Conservation (phyloP, 2,329 filamentous ascomycete genomes). For the Claviceps humidiphila region DNA sequence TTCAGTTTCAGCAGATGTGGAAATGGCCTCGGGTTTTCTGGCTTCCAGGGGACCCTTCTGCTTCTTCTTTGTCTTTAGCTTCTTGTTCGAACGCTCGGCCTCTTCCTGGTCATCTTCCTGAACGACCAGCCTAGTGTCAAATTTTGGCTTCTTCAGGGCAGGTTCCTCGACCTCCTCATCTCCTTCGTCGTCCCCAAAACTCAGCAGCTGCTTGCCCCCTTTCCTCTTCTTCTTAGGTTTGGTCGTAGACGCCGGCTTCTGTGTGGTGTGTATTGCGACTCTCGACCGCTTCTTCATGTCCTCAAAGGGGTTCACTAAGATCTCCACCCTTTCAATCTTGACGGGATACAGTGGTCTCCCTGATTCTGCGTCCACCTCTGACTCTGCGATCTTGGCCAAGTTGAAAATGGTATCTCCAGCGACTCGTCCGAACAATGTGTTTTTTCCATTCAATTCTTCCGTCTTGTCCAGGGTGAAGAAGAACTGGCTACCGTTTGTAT, state of each 20-base stretch:
- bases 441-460: conserved; percentile 75
- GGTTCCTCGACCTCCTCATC: conserved; percentile 37
- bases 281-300: conserved; percentile 62
- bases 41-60: conserved; percentile 18
- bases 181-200: conserved; percentile 64
- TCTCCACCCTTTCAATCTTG: conserved; percentile 60
- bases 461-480: conserved; percentile 84
- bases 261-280: conserved; percentile 34
- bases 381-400: conserved; percentile 82
- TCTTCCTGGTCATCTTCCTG: conserved; percentile 26
- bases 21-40: conserved; percentile 14
- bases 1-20: conserved; percentile 5
- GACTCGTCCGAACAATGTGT: conserved; percentile 86
- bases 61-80: conserved; percentile 8
- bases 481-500: conserved; percentile 91
- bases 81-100: conserved; percentile 12
- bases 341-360: conserved; percentile 80
- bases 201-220: conserved; percentile 61
- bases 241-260: conserved; percentile 21
- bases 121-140: conserved; percentile 61
- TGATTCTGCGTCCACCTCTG: conserved; percentile 62
- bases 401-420: conserved; percentile 95
- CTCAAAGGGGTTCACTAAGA: conserved; percentile 69
- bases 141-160: conserved; percentile 62
- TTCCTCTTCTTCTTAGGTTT: conserved; percentile 59